phyloP scores from a whole-genome alignment of 163 green algal genomes.

The Volvox carteri region DNA sequence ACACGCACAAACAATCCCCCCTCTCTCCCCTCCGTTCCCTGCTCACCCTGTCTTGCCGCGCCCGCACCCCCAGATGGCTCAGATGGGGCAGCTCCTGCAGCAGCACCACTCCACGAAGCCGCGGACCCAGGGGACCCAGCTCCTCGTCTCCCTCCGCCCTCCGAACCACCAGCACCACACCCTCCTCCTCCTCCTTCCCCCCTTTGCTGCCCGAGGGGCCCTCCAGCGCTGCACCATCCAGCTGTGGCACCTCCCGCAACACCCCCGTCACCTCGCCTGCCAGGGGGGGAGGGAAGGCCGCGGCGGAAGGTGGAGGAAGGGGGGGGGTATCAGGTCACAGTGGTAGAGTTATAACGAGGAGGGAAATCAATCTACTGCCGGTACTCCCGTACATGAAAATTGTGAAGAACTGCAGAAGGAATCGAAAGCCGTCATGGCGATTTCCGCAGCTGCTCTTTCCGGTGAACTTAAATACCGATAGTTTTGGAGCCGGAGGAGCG shows the following conservation, averaged over 20 bases:
- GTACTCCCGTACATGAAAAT: too few species aligned
- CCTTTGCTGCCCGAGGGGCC: not conserved
- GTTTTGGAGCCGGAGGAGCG: too few species aligned
- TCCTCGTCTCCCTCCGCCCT: constrained; percentile 92
- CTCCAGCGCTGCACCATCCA: constrained; percentile 62
- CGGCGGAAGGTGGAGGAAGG: not conserved
- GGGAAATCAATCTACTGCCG: too few species aligned
- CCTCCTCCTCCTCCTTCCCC: constrained; percentile 30
- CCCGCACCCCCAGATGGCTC: constrained; percentile 90
- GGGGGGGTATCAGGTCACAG: too few species aligned
- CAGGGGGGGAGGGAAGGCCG: too few species aligned
- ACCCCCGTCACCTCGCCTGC: constrained; percentile 71
- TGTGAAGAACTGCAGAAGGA: too few species aligned
- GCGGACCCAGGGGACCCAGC: constrained; percentile 76
- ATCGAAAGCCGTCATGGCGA: too few species aligned
- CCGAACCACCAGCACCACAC: constrained; percentile 82
- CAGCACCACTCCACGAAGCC: constrained; percentile 87
- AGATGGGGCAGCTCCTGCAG: constrained; percentile 92
- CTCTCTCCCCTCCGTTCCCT: too few species aligned
- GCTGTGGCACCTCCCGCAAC: constrained; percentile 71
- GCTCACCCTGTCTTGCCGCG: constrained; percentile 88
- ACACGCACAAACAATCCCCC: not conserved
- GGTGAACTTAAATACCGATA: too few species aligned
- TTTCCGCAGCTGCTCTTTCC: too few species aligned
- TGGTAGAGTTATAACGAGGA: too few species aligned